Conservation (phyloP, 805 yeast genomes). For the Pichia insulana region DNA sequence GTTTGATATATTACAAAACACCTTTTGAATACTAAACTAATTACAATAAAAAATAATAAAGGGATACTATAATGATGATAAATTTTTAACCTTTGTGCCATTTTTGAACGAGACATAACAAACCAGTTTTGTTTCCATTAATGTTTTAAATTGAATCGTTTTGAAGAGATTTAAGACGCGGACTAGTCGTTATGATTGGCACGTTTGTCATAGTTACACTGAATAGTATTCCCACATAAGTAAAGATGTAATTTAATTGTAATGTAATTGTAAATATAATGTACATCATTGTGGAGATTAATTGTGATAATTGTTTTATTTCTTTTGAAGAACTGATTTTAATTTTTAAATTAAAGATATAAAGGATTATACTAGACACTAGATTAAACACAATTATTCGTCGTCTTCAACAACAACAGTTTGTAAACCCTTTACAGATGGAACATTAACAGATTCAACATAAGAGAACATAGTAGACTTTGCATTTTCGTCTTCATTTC, state of each 20-base stretch:
- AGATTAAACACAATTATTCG: slow-evolving; percentile 20
- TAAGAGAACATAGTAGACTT: slow-evolving; percentile 94
- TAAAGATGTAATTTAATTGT: too few relatives aligned
- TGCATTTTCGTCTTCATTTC: slow-evolving; percentile 99
- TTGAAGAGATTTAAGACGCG: slow-evolving; percentile 39
- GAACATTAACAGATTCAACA: slow-evolving; percentile 95
- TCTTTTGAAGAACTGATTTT: background rate
- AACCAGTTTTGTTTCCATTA: slow-evolving; percentile 13
- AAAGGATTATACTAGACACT: too few relatives aligned
- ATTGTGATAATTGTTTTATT: too few relatives aligned
- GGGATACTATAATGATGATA: slow-evolving; percentile 22
- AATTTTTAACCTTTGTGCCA: slow-evolving; percentile 24
- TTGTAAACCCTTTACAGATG: slow-evolving; percentile 94
- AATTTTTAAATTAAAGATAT: background rate
- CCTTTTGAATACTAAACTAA: too few relatives aligned
- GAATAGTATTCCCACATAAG: slow-evolving; percentile 29
- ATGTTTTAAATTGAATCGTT: slow-evolving; percentile 21
- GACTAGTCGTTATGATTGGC: slow-evolving; percentile 51
- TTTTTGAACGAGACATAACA: slow-evolving; percentile 21
- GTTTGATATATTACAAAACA: too few relatives aligned
- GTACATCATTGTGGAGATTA: too few relatives aligned
- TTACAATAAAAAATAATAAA: background rate
- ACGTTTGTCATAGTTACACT: slow-evolving; percentile 87
- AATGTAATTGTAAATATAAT: too few relatives aligned
- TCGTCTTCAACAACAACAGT: slow-evolving; percentile 88